Evolutionary conservation across 768 basidiomycete species (phyloP).

Genomic region (Coprinopsis cinerea): DNA sequence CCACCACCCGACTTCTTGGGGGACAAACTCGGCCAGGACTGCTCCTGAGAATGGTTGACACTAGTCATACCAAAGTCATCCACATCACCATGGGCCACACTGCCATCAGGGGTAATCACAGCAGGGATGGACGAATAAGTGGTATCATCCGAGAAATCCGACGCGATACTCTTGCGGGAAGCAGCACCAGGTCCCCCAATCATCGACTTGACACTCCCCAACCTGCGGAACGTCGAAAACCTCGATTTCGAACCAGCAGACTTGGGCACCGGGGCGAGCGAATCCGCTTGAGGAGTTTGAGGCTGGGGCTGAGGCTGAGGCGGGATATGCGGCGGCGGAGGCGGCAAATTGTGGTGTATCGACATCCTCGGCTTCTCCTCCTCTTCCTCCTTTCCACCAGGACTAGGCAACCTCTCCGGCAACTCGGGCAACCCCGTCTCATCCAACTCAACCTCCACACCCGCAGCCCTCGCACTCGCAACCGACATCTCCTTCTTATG

Average conservation of each 20-base stretch:
- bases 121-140: slow-evolving; percentile 69
- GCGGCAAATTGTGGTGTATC: background rate
- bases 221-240: slow-evolving; percentile 43
- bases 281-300: background rate
- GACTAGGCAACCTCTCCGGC: background rate
- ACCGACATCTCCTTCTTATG: slow-evolving; percentile 21
- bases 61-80: slow-evolving; percentile 24
- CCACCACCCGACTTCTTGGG: slow-evolving; percentile 44
- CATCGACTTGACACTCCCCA: slow-evolving; percentile 37
- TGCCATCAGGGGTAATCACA: slow-evolving; percentile 50
- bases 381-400: no score
- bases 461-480: slow-evolving; percentile 8
- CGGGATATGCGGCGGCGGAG: background rate
- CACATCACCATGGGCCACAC: slow-evolving; percentile 23
- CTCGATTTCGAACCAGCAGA: slow-evolving; percentile 41
- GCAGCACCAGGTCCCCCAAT: slow-evolving; percentile 15
- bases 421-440: slow-evolving; percentile 1
- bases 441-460: slow-evolving; percentile 4
- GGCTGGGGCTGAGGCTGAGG: background rate
- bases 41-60: slow-evolving; percentile 19
- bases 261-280: slow-evolving; percentile 29
- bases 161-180: slow-evolving; percentile 32
- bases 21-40: slow-evolving; percentile 43
- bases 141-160: slow-evolving; percentile 52
- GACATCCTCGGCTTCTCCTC: no score